These are phyloP conservation scores for Graphilbum ipis-grandicollis DNA, from an alignment of 2,329 filamentous ascomycete species.

Conservation along the genomic window DNA sequence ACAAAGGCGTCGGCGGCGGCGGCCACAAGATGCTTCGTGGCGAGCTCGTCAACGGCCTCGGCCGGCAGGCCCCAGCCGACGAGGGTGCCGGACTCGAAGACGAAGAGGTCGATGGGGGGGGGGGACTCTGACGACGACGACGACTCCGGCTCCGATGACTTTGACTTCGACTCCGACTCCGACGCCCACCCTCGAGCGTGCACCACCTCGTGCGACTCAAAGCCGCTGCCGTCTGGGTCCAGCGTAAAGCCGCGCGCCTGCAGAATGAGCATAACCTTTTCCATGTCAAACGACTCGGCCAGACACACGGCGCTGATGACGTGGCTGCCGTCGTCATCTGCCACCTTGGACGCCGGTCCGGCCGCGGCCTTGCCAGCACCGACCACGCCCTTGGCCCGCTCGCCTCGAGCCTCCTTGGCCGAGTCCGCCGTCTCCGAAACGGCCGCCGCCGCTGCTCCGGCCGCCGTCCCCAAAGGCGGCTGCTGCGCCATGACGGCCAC, in stretches of 20 bases:
- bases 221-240: constrained; percentile 42
- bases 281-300: constrained; percentile 48
- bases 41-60: constrained; percentile 50
- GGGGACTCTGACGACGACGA: not conserved
- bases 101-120: constrained; percentile 71
- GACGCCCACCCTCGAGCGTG: constrained; percentile 31
- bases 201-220: constrained; percentile 44
- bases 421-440: not conserved
- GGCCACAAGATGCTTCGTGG: constrained; percentile 53
- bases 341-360: no score
- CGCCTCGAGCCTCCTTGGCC: constrained; percentile 43
- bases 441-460: constrained; percentile 5
- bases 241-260: constrained; percentile 41
- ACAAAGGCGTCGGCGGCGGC: constrained; percentile 63
- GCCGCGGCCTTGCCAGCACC: no score
- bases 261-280: constrained; percentile 37
- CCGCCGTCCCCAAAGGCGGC: constrained; percentile 21
- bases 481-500: constrained; percentile 75
- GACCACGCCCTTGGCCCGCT: no score
- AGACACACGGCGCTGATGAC: constrained; percentile 43
- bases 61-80: constrained; percentile 82
- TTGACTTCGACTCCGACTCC: no score
- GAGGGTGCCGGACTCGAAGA: constrained; percentile 87
- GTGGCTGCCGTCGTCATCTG: constrained; percentile 16
- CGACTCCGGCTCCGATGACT: not conserved